Evolutionary conservation across 164 flowering plant species (phyloP).

Genomic region (Piper longum): DNA sequence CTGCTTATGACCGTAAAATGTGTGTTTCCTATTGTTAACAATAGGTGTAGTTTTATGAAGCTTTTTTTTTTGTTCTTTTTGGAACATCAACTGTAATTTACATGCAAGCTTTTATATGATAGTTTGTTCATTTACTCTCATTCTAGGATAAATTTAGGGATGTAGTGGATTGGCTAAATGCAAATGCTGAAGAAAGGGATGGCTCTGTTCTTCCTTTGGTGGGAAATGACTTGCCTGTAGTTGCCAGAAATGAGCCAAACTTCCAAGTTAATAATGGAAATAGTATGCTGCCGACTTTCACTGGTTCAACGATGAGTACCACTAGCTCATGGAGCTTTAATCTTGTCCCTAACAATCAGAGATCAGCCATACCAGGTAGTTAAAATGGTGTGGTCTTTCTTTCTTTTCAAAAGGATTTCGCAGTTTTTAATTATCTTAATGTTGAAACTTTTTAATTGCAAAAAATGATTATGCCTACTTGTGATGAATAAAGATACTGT

Average conservation of each 20-base stretch:
- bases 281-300: slow-evolving; percentile 15
- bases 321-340: slow-evolving; percentile 39
- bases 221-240: slow-evolving; percentile 27
- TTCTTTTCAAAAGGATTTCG: background rate
- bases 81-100: background rate
- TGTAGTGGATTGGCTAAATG: slow-evolving; percentile 79
- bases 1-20: no score
- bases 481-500: no score
- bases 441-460: no score
- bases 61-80: no score
- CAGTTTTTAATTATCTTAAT: background rate
- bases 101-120: background rate
- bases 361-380: slow-evolving; percentile 40
- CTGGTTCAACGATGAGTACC: slow-evolving; percentile 22
- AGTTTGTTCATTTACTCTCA: slow-evolving; percentile 1
- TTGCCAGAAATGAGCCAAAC: slow-evolving; percentile 23
- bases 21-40: no score
- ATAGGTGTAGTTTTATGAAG: background rate
- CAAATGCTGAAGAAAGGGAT: slow-evolving; percentile 43
- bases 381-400: no score
- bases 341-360: slow-evolving; percentile 18
- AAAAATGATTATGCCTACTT: no score
- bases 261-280: slow-evolving; percentile 15
- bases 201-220: slow-evolving; percentile 10
- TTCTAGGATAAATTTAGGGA: slow-evolving; percentile 76